Evolutionary conservation across 805 yeast genomes (phyloP).

Genomic region (Yarrowia bubula): DNA sequence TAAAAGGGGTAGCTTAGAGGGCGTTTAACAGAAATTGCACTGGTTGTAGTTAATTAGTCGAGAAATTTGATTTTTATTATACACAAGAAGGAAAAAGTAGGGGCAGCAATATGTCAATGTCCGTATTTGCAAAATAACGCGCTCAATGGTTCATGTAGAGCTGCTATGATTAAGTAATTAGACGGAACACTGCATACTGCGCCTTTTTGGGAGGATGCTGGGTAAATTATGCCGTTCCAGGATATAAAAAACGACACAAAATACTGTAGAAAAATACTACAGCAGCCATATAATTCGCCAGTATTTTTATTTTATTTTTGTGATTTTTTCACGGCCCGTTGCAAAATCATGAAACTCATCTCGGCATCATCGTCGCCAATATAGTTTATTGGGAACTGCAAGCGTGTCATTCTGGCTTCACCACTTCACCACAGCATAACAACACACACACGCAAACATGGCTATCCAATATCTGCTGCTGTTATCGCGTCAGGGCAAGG

Average conservation of each 20-base stretch:
- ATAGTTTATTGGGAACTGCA: constrained; percentile 21
- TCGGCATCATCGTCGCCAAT: background rate
- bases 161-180: no score
- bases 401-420: constrained; percentile 11
- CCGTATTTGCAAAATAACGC: no score
- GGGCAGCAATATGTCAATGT: no score
- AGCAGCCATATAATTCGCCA: background rate
- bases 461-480: constrained; percentile 76
- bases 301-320: background rate
- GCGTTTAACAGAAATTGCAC: constrained; percentile 6
- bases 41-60: constrained; percentile 12
- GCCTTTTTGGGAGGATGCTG: no score
- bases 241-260: no score
- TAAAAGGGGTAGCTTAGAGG: background rate
- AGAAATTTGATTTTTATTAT: background rate
- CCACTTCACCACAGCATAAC: constrained; percentile 3
- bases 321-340: background rate
- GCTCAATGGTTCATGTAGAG: no score
- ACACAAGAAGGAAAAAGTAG: background rate
- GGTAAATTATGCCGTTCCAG: no score
- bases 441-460: constrained; percentile 45
- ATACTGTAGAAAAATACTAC: no score
- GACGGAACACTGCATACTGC: no score
- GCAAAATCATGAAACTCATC: background rate
- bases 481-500: constrained; percentile 92